Evolutionary conservation across 1,284 basidiomycete species (phyloP).

Genomic region (Entoloma clypeatum): DNA sequence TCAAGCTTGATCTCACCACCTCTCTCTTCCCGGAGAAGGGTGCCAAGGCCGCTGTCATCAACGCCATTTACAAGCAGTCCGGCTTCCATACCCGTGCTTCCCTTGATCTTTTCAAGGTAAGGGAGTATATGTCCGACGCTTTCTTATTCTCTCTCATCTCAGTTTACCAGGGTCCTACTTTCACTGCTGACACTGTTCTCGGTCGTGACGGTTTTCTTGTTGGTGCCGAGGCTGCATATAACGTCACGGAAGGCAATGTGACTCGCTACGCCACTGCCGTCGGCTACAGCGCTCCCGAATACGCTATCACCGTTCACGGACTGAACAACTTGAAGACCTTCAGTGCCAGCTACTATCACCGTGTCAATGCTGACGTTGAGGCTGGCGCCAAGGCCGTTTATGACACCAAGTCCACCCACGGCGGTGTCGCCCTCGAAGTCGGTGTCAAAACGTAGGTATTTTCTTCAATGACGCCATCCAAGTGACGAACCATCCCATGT

Average conservation of each 20-base stretch:
- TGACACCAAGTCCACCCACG: constrained; percentile 88
- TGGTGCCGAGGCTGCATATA: constrained; percentile 96
- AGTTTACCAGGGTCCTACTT: constrained; percentile 77
- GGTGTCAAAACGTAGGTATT: constrained; percentile 86
- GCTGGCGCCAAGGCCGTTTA: constrained; percentile 98
- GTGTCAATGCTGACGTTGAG: constrained; percentile 91
- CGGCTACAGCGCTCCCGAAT: constrained; percentile 96
- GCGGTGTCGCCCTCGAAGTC: constrained; percentile 91
- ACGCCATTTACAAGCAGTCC: constrained; percentile 93
- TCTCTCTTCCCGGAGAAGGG: constrained; percentile 85
- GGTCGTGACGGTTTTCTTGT: constrained; percentile 97
- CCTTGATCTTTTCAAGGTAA: constrained; percentile 94
- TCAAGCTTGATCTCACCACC: constrained; percentile 92
- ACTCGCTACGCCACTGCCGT: constrained; percentile 90
- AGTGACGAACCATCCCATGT: constrained; percentile 6
- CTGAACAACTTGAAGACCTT: constrained; percentile 94
- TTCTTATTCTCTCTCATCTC: constrained; percentile 6
- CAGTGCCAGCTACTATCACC: constrained; percentile 98
- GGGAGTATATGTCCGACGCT: constrained; percentile 17
- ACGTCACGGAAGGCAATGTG: constrained; percentile 91
- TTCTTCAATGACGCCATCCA: neutral
- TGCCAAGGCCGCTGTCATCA: constrained; percentile 79
- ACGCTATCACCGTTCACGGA: constrained; percentile 93
- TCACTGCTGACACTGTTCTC: constrained; percentile 94
- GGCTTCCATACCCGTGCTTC: constrained; percentile 90